A percentile compares a stretch with the other conserved stretches of the same genome.
These are phyloP conservation scores for Breviolum minutum DNA, from an alignment of 73 alveolate genomes.

Conservation along the genomic window DNA sequence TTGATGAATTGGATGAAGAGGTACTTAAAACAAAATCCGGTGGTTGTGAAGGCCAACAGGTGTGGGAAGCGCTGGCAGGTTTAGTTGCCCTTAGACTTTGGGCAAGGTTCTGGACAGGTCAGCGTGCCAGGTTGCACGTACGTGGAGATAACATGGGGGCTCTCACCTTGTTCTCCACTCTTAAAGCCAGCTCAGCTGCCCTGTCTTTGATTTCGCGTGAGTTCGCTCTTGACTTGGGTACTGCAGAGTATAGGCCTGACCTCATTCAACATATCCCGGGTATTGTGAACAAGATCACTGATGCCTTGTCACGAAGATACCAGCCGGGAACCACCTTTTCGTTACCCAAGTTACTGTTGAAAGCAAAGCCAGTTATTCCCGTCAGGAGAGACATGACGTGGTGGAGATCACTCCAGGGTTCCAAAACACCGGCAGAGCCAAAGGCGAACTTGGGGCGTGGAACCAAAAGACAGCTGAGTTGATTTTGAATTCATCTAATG, in stretches of 20 bases:
- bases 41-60: not conserved
- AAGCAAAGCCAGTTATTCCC: not conserved
- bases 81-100: not conserved
- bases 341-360: not conserved
- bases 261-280: conserved; percentile 9
- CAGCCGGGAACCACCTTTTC: not conserved
- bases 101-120: not conserved
- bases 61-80: conserved; percentile 17
- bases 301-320: not conserved
- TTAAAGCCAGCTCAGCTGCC: not conserved
- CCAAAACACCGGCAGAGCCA: too few relatives aligned
- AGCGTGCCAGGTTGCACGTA: not conserved
- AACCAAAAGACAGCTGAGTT: not conserved
- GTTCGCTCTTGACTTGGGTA: not conserved
- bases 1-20: not conserved
- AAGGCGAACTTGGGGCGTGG: too few relatives aligned
- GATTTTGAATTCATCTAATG: too few relatives aligned
- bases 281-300: not conserved
- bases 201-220: not conserved
- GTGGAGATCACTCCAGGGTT: conserved; percentile 3
- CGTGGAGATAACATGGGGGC: not conserved
- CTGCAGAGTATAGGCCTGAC: not conserved
- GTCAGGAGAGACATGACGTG: not conserved
- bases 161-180: not conserved
- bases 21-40: not conserved